Evolutionary conservation across 768 basidiomycete genomes (phyloP).

Genomic region (Ramaria rubella): DNA sequence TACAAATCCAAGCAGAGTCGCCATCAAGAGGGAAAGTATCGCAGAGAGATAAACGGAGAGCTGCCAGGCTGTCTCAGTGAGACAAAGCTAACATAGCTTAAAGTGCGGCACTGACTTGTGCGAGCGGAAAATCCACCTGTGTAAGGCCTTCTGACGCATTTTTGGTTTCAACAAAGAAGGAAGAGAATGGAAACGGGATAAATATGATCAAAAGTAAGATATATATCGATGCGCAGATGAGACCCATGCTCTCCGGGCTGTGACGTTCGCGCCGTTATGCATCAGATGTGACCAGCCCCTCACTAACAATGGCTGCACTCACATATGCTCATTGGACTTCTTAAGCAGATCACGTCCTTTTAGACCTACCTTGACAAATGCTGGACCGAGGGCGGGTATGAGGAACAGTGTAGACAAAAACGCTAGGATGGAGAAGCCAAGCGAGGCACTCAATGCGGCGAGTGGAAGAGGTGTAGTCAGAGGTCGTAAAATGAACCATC

Average conservation of each 20-base stretch:
- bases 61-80: conserved; percentile 31
- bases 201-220: conserved; percentile 83
- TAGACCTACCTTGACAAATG: conserved; percentile 75
- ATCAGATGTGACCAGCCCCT: background rate
- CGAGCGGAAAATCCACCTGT: conserved; percentile 66
- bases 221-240: conserved; percentile 86
- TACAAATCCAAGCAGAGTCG: conserved; percentile 90
- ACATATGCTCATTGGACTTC: conserved; percentile 67
- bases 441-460: conserved; percentile 66
- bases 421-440: conserved; percentile 82
- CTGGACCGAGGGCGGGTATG: conserved; percentile 75
- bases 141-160: conserved; percentile 51
- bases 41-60: conserved; percentile 91
- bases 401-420: conserved; percentile 70
- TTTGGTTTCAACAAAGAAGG: conserved; percentile 42
- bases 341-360: conserved; percentile 88
- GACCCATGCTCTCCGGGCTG: conserved; percentile 91
- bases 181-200: conserved; percentile 91
- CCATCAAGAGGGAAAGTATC: conserved; percentile 83
- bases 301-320: conserved; percentile 21
- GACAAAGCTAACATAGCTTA: background rate
- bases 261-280: background rate
- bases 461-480: conserved; percentile 64
- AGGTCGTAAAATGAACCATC: conserved; percentile 69
- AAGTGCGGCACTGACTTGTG: conserved; percentile 35